Base-by-base conservation (phyloP, 2,329 filamentous ascomycete species). In the Pestalotiopsis sp. region DNA sequence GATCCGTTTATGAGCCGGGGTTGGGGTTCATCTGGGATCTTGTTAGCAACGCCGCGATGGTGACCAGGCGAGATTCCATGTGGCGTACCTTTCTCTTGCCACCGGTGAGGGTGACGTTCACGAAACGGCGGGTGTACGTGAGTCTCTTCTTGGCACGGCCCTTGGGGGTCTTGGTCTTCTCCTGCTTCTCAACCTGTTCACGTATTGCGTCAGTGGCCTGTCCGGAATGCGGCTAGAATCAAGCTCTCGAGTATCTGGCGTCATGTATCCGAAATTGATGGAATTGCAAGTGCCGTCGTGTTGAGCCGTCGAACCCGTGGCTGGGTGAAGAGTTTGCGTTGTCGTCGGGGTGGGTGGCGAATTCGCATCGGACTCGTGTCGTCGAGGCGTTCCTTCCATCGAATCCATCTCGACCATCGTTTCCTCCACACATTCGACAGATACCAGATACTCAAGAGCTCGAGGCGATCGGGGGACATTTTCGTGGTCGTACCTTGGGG, bases 111-210 rank as follows among this genome's bases (percentile, higher is more conserved):
- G 93, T 96, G 82, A 98, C 94, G 87, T 98, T 98, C 78, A 98
- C 95, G 88, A 98, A 98, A 81, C 95, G 94, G 84, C 95, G 93
- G 79, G 94, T 97, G 91, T 98, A 98, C 84, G 90, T 91, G 83
- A 97, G 91, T 81, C 95, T 91, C 94, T 98, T 98, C 88, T 96
- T 94, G 78, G 95, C 95, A 82, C 95, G 94, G 82, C 95, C 95
- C 91, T 98, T 98, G 82, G 95, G 94, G 78, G 87, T 89, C 93
- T 98, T 98, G 87, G 93, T 88, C 92, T 97, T 97, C 92, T 98
- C 95, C 79, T 82, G 74, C 70, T 74, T 73, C 74, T 77, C 75
- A 68, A 76, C 75, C 72, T 74, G 62, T 71, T 67, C 49, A 61
- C 25, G n/a, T 60, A 38, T 63, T 27, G 20, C 61, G 20, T 66